Base-by-base conservation (phyloP, 495 filamentous ascomycete species). In the Achaetomiella virescens region DNA sequence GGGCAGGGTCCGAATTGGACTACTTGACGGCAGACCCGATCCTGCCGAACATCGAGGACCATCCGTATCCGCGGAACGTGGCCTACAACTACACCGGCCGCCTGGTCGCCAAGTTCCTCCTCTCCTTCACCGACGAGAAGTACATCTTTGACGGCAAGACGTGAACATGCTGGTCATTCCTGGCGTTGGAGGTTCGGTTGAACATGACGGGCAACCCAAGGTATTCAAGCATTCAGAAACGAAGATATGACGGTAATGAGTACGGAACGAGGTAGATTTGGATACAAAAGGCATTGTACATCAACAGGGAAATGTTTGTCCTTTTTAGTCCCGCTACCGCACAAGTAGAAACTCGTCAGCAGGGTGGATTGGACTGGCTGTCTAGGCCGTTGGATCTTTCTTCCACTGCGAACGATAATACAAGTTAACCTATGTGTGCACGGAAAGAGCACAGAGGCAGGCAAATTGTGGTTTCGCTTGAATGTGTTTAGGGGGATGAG, bases 331-430 rank as follows among this genome's bases (percentile, higher is more conserved):
- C 79, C 70, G 73, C 72, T 75, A 70, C 69, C 74, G 72, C 73
- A 81, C 74, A 65, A 22, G 44, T 29, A 12, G 71, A 65, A 65
- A 69, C 72, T 43, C 59, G 70, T 69, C 73, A 77, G 71, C 78
- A 75, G 79, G 79, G 79, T 82, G 79, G 79, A 82, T 75, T 61
- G 73, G 78, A 79, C 79, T 63, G 77, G 79, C 72, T 82, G 79
- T 82, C 79, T 80, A 80, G 77, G 72, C 79, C 77, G 61, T 76
- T 69, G 67, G 69, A 55, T 81, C 70, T 56, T 69, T 82, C 73
- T 81, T 71, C 78, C 79, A 81, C 75, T 57, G 33, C 72, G 76
- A 81, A 82, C 78, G 77, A 80, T 79, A 73, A 75, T 68, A 31
- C 58, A 75, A 75, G 71, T 72, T 74, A 71, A 78, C 78, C 72